Percentiles rank a stretch among this genome's conserved stretches.
Conservation (phyloP, 331 rosid genomes). For the Rosa hybrid region DNA sequence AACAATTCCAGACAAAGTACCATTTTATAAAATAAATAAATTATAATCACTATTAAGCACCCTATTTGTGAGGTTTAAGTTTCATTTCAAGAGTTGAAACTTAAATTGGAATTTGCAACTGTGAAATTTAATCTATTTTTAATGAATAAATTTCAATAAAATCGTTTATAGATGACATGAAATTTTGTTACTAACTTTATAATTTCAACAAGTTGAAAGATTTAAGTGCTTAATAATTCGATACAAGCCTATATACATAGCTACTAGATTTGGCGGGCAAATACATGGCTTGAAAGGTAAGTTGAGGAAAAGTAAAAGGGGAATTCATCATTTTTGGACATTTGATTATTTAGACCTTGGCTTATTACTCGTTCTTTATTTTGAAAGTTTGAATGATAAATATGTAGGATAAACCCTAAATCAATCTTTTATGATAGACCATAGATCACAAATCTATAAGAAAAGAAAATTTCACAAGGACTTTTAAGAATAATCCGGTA, state of each 20-base stretch:
- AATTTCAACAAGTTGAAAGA: no score
- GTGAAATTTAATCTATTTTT: not conserved
- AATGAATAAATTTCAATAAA: no score
- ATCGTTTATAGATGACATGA: no score
- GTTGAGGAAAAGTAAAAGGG: no score
- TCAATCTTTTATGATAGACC: not conserved
- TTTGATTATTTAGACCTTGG: not conserved
- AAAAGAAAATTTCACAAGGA: not conserved
- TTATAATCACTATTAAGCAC: not conserved
- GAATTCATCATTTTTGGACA: no score
- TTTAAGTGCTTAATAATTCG: no score
- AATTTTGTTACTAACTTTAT: no score
- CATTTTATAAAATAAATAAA: not conserved
- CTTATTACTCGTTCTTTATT: not conserved
- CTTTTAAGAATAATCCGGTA: not conserved
- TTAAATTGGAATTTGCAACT: no score
- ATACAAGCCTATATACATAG: not conserved
- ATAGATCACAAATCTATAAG: not conserved
- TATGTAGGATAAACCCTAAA: not conserved
- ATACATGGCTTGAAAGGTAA: not conserved
- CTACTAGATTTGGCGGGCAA: fast-evolving
- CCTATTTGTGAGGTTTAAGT: not conserved
- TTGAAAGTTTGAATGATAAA: slow-evolving; percentile 13
- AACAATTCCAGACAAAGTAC: not conserved
- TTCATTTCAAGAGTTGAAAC: no score